A percentile compares a stretch with the other conserved stretches of the same genome.
Evolutionary conservation across 148 eudicot species (phyloP).

Genomic region (Chenopodium berlandieri): DNA sequence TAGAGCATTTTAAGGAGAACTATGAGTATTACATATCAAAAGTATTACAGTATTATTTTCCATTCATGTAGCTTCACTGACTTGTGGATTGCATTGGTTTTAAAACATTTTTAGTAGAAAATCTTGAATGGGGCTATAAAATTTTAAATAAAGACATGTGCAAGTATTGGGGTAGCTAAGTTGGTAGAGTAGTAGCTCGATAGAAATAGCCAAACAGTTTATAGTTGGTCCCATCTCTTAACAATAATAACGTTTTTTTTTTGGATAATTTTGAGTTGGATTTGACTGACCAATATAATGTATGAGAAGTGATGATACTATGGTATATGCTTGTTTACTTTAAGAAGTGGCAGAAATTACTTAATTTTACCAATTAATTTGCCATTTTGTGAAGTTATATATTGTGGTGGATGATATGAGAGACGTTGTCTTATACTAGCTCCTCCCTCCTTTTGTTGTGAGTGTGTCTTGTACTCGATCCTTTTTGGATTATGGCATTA

Average conservation of each 20-base stretch:
- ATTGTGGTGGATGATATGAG: conserved; percentile 3
- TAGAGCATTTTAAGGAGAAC: too few species aligned
- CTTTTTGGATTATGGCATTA: background rate
- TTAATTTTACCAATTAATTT: conserved; percentile 25
- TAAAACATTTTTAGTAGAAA: too few species aligned
- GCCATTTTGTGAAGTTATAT: conserved; percentile 14
- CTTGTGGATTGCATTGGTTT: too few species aligned
- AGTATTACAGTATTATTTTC: too few species aligned
- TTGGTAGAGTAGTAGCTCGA: background rate
- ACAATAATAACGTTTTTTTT: conserved; percentile 4
- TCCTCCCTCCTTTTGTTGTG: conserved; percentile 1
- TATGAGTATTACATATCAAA: too few species aligned
- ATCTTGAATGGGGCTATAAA: background rate
- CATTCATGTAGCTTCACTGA: too few species aligned
- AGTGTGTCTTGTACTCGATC: background rate
- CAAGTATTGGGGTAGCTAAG: background rate
- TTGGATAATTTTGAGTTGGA: conserved; percentile 16
- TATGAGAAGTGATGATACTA: background rate
- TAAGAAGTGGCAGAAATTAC: conserved; percentile 2
- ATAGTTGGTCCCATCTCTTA: conserved; percentile 3
- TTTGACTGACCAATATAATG: conserved; percentile 23
- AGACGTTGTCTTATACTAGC: background rate
- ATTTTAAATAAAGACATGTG: background rate
- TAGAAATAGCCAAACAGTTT: conserved; percentile 2
- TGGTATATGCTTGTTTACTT: conserved; percentile 21